A percentile compares a stretch with the other conserved stretches of the same genome.
Conservation (phyloP, 345 rosid genomes). For the Abelmoschus esculentus region DNA sequence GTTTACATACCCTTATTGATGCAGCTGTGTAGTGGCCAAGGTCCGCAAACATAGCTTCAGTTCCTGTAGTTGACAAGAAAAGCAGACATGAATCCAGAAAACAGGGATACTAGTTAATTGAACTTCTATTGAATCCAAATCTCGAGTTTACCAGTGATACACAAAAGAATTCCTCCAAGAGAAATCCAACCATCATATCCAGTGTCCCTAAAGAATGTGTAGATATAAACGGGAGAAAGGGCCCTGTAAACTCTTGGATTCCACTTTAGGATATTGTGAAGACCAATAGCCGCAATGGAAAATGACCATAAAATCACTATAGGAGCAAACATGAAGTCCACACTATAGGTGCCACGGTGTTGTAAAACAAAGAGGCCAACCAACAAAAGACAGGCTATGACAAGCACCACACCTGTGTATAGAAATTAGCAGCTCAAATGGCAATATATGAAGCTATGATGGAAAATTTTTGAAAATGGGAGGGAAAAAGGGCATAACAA, state of each 20-base stretch:
- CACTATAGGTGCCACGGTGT: conserved; percentile 70
- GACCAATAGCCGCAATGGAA: conserved; percentile 53
- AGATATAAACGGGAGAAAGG: conserved; percentile 72
- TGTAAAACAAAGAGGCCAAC: conserved; percentile 88
- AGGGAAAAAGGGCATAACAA: conserved; percentile 7
- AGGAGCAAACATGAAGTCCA: conserved; percentile 70
- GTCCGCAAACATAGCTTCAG: conserved; percentile 72
- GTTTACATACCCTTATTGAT: conserved; percentile 60
- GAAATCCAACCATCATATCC: conserved; percentile 84
- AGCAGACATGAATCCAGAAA: conserved; percentile 13
- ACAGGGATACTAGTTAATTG: conserved; percentile 5
- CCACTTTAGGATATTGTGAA: conserved; percentile 75
- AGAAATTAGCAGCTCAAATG: conserved; percentile 18
- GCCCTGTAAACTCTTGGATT: conserved; percentile 67
- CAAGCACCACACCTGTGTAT: conserved; percentile 58
- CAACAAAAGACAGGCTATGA: conserved; percentile 55
- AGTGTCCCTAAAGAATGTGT: conserved; percentile 54
- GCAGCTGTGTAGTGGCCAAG: conserved; percentile 71
- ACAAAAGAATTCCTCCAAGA: conserved; percentile 74
- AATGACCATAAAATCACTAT: conserved; percentile 71
- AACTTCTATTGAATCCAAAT: conserved; percentile 6
- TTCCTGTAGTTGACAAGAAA: conserved; percentile 50
- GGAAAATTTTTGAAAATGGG: not conserved
- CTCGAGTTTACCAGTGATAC: conserved; percentile 58
- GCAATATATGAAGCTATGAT: not conserved